Conservation (phyloP, 2,329 filamentous ascomycete genomes). For the Clarireedia sp. region DNA sequence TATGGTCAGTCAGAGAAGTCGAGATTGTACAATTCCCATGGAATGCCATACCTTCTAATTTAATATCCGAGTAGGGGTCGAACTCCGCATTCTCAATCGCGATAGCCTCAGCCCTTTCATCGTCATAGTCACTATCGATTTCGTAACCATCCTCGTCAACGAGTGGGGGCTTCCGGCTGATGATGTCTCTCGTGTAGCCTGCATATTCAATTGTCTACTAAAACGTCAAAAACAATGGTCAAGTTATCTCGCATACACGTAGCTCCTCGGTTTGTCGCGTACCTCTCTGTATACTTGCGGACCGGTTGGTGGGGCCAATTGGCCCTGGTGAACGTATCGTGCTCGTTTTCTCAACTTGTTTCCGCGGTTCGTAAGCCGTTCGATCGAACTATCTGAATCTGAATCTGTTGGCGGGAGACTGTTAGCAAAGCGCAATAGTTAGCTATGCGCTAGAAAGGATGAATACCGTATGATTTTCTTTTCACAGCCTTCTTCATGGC, state of each 20-base stretch:
- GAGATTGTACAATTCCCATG: not conserved
- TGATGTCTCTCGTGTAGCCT: slow-evolving; percentile 63
- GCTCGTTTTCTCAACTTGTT: slow-evolving; percentile 73
- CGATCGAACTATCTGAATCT: slow-evolving; percentile 68
- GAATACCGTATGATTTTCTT: slow-evolving; percentile 53
- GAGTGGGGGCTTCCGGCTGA: slow-evolving; percentile 64
- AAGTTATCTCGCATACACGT: not conserved
- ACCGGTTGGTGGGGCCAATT: slow-evolving; percentile 57
- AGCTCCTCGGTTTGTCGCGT: slow-evolving; percentile 19
- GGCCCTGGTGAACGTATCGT: slow-evolving; percentile 61
- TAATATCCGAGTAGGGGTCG: slow-evolving; percentile 67
- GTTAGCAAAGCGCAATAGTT: not conserved
- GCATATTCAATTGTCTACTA: slow-evolving; percentile 64
- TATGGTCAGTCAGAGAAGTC: slow-evolving; percentile 25
- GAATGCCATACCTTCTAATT: slow-evolving; percentile 54
- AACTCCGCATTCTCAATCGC: slow-evolving; percentile 57
- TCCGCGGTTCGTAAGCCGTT: slow-evolving; percentile 63
- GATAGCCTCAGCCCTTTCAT: slow-evolving; percentile 51
- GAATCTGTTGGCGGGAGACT: slow-evolving; percentile 49
- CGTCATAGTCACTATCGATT: slow-evolving; percentile 64
- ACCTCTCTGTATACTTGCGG: slow-evolving; percentile 67
- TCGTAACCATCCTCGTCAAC: slow-evolving; percentile 74
- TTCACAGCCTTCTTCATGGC: slow-evolving; percentile 63
- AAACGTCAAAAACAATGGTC: slow-evolving; percentile 4
- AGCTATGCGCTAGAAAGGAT: slow-evolving; percentile 15